Base-by-base conservation (phyloP, 345 rosid species). In the Populus deltoides region DNA sequence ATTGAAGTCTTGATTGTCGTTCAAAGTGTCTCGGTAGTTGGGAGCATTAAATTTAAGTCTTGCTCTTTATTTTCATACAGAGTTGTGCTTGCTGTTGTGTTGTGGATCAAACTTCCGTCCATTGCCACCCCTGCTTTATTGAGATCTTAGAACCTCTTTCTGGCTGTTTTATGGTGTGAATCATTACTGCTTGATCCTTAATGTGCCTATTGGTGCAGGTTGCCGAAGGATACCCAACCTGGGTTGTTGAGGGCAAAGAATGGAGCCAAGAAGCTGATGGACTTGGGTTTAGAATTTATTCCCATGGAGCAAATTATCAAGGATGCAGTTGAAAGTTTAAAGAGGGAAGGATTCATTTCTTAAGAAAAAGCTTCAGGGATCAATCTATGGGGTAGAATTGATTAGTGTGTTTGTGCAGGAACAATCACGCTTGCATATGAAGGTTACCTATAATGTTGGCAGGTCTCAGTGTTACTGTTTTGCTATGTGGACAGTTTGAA, bases 161-260 rank as follows among this genome's bases (percentile, higher is more conserved):
- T 47, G 17, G 51, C 51, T 13, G 6, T 12, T 11, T 43, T 15
- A 47, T 47, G 51, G 51, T 47, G 51, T 47, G 17, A 12, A 47
- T 47, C 51, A 47, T 47, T 12, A 66, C 20, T 59, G 24, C 65
- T 13, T 25, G 8, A 10, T 20, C 8, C 31, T 8, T 76, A 8
- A 24, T 55, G 7, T 31, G 24, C 16, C 18, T 66, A 3, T 38
- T 77, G 35, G 22, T 79, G 63, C 49, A 90, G 97, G 68, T 81
- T 94, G 81, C 94, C 97, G 5, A 88, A 75, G 78, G 97, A 94
- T 25, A 93, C 97, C 35, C 97, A 93, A 66, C 95, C 97, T 0
- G 97, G 97, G 51, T 72, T 91, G 74, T 80, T 89, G 79, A 89
- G 98, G 86, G 81, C 90, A 35, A 89, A 87, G 87, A 84, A 89